Evolutionary conservation across 495 filamentous ascomycete species (phyloP).

Genomic region (Neurospora sp.): DNA sequence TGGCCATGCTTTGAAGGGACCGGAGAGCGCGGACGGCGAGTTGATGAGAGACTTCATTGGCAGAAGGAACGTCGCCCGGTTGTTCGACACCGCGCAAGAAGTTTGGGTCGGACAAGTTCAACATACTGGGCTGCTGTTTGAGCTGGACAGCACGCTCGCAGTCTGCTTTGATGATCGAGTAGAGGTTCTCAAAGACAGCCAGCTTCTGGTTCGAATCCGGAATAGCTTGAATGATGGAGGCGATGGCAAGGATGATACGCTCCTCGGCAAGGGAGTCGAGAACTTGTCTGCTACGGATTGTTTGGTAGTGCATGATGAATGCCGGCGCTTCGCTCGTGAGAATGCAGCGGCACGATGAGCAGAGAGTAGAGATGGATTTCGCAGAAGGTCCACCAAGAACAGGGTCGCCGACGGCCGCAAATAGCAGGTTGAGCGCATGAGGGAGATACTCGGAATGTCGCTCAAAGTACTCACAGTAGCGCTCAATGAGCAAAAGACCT

Average conservation of each 20-base stretch:
- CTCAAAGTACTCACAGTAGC: conserved; percentile 75
- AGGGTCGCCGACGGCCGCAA: conserved; percentile 58
- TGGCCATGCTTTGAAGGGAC: conserved; percentile 68
- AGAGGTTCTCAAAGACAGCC: conserved; percentile 50
- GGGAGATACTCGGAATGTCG: conserved; percentile 61
- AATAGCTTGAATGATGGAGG: conserved; percentile 74
- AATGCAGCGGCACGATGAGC: conserved; percentile 64
- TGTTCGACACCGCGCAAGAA: conserved; percentile 20
- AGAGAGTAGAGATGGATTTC: conserved; percentile 67
- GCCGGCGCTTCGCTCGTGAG: conserved; percentile 61
- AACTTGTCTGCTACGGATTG: conserved; percentile 46
- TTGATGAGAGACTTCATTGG: conserved; percentile 36
- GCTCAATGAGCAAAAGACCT: conserved; percentile 64
- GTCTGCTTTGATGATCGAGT: conserved; percentile 55
- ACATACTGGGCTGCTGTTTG: conserved; percentile 17
- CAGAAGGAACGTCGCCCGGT: conserved; percentile 9
- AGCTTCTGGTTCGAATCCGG: conserved; percentile 52
- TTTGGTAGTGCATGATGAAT: conserved; percentile 69
- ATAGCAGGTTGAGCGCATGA: conserved; percentile 69
- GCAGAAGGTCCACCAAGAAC: conserved; percentile 63
- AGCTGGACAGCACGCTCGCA: conserved; percentile 34
- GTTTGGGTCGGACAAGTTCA: conserved; percentile 27
- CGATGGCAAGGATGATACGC: conserved; percentile 70
- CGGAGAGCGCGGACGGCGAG: conserved; percentile 56
- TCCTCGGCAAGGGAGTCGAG: conserved; percentile 68